These are phyloP conservation scores for Entelexis sorbosivorans DNA, from an alignment of 1,139 yeast genomes.

Conservation along the genomic window DNA sequence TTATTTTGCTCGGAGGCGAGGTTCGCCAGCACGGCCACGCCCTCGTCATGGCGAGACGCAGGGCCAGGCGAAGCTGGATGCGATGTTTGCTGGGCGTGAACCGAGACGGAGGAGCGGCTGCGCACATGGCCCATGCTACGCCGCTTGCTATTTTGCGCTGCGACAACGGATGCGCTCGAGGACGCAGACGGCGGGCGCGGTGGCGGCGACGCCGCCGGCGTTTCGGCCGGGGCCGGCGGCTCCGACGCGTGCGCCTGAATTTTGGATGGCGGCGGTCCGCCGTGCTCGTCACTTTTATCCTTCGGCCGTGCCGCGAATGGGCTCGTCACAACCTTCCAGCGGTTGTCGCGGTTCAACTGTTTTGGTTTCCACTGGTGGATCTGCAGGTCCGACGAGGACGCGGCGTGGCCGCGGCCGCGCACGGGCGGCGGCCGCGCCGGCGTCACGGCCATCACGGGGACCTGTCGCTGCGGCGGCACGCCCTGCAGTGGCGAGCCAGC, in stretches of 20 bases:
- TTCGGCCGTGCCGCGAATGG: constrained; percentile 6
- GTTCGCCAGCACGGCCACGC: constrained; percentile 23
- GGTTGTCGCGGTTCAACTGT: constrained; percentile 21
- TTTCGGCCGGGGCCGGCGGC: background rate
- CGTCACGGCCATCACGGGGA: constrained; percentile 26
- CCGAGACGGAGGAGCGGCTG: constrained; percentile 26
- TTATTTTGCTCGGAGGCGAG: constrained; percentile 20
- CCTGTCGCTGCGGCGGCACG: constrained; percentile 21
- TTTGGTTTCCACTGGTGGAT: constrained; percentile 25
- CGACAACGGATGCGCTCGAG: constrained; percentile 21
- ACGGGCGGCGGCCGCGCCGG: constrained; percentile 13
- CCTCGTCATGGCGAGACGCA: constrained; percentile 19
- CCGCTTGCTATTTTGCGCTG: constrained; percentile 22
- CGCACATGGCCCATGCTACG: constrained; percentile 27
- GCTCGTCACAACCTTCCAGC: constrained; percentile 15
- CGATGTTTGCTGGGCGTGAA: constrained; percentile 20
- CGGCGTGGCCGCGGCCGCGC: constrained; percentile 10
- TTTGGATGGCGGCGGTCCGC: constrained; percentile 5
- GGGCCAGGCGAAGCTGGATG: constrained; percentile 2
- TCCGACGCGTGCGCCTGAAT: background rate
- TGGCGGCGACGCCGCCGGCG: constrained; percentile 7
- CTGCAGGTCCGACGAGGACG: constrained; percentile 18
- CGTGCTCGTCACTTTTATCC: background rate
- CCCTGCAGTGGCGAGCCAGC: background rate
- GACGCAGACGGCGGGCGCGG: constrained; percentile 3